Evolutionary conservation across 2,329 filamentous ascomycete species (phyloP), one percentile per base, ranked within the genome.

Genomic region (Fusarium sp.): DNA sequence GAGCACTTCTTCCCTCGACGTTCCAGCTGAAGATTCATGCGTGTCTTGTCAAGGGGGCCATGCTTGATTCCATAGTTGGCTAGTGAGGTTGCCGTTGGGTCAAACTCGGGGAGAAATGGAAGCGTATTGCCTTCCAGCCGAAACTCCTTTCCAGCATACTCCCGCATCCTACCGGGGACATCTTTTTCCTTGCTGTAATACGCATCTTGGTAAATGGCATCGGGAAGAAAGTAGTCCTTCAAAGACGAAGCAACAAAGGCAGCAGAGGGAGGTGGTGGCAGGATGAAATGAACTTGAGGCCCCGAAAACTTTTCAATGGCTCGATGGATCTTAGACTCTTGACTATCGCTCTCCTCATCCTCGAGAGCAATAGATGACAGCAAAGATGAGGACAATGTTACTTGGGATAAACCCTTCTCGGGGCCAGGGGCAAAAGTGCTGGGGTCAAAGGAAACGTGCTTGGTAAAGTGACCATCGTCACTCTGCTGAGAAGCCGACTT

Each of bases 91-190:
- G 89, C 91, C 7, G 85, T 88, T 2, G 89, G 83, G 78, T 97
- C 91, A 74, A 98, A 98, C 0, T 89, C 85, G 1, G 95, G 93
- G 3, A 98, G 88, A 82, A 91, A 98, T 0, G 93, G 94, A 9
- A 97, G 80, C 1, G 93, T 93, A 63, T 89, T 91, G 69, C 95
- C 93, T 77, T 91, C 89, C 8, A 98, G 84, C 67, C 90, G 92
- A 80, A 97, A 98, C 76, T 97, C 93, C 75, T 91, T 91, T 5
- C 96, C 96, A 8, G 93, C 96, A 83, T 98, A 98, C 82, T 98
- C 94, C 62, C 94, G 88, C 35, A 88, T 83, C 62, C 92, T 89
- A 42, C 92, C 88, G 14, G 95, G 95, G 0, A 98, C 93, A 82
- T 98, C 96, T 60, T 87, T 88, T 70, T 97, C 94, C 31, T 93